phyloP scores from a whole-genome alignment of 306 rosid genomes.

The Herpetospermum pedunculosum region DNA sequence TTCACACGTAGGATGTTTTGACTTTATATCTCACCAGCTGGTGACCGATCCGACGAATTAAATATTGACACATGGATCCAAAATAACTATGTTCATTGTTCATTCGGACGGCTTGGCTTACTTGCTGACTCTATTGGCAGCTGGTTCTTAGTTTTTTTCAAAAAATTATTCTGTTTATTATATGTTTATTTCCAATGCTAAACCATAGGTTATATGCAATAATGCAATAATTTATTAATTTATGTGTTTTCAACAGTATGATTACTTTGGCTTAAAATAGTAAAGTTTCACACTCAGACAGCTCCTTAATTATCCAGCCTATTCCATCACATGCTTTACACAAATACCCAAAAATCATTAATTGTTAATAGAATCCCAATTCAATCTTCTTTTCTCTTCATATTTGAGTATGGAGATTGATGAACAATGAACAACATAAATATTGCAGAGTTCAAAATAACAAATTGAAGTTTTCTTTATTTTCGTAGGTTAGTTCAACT shows the following conservation, averaged over 20 bases:
- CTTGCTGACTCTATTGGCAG: neutral
- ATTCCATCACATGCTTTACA: conserved; percentile 2
- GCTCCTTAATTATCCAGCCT: neutral
- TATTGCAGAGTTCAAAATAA: neutral
- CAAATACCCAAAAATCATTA: neutral
- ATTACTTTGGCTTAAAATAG: neutral
- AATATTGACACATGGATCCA: neutral
- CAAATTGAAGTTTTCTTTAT: neutral
- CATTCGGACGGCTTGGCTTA: conserved; percentile 7
- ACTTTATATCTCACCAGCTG: neutral
- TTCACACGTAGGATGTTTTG: neutral
- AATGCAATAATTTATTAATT: conserved; percentile 3
- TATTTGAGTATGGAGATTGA: neutral
- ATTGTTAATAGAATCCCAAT: neutral
- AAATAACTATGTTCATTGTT: neutral
- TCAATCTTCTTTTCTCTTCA: neutral
- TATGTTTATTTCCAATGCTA: neutral
- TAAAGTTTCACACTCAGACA: neutral
- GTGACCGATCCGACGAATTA: neutral
- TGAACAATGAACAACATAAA: neutral
- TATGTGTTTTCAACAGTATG: neutral
- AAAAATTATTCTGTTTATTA: neutral
- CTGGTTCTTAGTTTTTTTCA: neutral
- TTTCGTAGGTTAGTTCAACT: too few species aligned
- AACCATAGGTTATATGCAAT: neutral